Evolutionary conservation across 2,329 filamentous ascomycete genomes (phyloP).

Genomic region (Xylariales sp.): DNA sequence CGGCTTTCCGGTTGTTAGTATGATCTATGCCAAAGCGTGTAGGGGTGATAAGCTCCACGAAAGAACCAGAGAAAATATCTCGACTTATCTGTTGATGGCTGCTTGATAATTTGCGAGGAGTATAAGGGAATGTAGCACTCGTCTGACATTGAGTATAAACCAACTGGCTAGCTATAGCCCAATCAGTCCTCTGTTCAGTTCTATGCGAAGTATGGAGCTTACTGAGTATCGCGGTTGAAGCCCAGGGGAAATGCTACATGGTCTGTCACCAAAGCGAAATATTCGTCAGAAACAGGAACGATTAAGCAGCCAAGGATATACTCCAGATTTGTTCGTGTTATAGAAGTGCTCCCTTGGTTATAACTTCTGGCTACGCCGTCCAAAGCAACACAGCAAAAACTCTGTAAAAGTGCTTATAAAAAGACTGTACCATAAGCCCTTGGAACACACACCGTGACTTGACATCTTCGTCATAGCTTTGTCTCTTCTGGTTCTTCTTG

Average conservation of each 20-base stretch:
- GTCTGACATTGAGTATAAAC: constrained; percentile 9
- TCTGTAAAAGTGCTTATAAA: no score
- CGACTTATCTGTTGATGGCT: neutral
- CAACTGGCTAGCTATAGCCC: constrained; percentile 13
- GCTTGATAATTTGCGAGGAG: neutral
- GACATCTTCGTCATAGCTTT: no score
- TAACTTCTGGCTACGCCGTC: no score
- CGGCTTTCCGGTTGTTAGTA: constrained; percentile 16
- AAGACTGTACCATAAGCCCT: no score
- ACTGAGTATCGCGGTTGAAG: constrained; percentile 19
- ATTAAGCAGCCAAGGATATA: constrained; percentile 16
- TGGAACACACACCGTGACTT: no score
- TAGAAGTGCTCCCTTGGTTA: no score
- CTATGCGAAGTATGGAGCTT: neutral
- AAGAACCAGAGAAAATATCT: constrained; percentile 16
- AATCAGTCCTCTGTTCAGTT: neutral
- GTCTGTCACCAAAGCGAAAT: constrained; percentile 13
- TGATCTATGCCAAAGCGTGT: constrained; percentile 17
- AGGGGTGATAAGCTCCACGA: constrained; percentile 4
- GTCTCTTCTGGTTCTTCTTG: no score
- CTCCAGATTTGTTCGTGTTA: constrained; percentile 15
- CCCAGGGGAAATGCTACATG: constrained; percentile 17
- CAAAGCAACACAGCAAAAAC: no score
- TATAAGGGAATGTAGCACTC: constrained; percentile 1
- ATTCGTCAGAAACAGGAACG: constrained; percentile 5